Conservation (phyloP, 2,329 filamentous ascomycete species). For the Verruconis gallopava region DNA sequence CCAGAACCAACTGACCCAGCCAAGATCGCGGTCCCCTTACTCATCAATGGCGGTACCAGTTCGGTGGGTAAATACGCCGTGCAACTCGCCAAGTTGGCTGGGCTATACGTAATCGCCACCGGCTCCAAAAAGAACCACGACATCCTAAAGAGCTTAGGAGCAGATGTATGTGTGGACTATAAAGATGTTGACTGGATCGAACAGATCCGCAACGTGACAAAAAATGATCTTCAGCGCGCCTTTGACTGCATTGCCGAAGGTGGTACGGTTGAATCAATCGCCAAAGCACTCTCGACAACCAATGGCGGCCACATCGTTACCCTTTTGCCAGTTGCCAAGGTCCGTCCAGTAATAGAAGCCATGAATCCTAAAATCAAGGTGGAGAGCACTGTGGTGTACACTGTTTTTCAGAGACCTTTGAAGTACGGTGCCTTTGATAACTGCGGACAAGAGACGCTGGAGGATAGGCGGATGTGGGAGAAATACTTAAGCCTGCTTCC, state of each 20-base stretch:
- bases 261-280: conserved; percentile 21
- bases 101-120: conserved; percentile 29
- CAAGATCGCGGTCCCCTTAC: conserved; percentile 12
- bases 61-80: conserved; percentile 31
- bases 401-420: conserved; percentile 27
- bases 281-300: conserved; percentile 16
- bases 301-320: conserved; percentile 18
- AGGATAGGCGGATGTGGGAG: conserved; percentile 19
- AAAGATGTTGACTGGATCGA: conserved; percentile 26
- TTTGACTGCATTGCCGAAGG: conserved; percentile 30
- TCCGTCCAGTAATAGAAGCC: conserved; percentile 18
- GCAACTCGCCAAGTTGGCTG: conserved; percentile 29
- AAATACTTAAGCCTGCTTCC: conserved; percentile 25
- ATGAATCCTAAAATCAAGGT: conserved; percentile 20
- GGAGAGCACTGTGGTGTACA: conserved; percentile 30
- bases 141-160: conserved; percentile 19
- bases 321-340: conserved; percentile 18
- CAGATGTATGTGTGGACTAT: conserved; percentile 19
- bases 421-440: conserved; percentile 23
- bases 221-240: conserved; percentile 21
- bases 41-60: conserved; percentile 10
- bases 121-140: conserved; percentile 23
- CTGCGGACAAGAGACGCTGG: conserved; percentile 11
- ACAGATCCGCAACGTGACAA: conserved; percentile 50
- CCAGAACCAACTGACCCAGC: conserved; percentile 23